Evolutionary conservation across 2,329 filamentous ascomycete species (phyloP), one percentile per base, ranked within the genome.

Genomic region (Neofusicoccum ribis): DNA sequence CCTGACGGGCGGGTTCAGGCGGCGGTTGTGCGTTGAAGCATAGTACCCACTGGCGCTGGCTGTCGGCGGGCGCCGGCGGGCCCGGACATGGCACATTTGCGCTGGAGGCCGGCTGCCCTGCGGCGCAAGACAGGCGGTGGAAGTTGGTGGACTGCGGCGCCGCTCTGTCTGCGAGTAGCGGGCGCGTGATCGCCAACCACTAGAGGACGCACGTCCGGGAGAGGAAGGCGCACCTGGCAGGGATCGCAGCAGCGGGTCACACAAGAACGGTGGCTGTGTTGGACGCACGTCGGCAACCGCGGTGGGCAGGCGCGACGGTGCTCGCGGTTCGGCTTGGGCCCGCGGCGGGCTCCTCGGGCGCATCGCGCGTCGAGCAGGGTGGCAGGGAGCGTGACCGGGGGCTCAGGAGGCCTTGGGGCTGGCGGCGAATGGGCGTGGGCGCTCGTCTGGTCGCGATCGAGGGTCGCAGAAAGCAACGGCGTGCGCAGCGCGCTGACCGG

Each of bases 191-290:
- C 56, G 54, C 36, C 51, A 15, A 5, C 17, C 8, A 27, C 50
- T 37, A 37, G 50, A 31, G 17, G 6, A 20, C 39, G 52, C 52
- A 58, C 52, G 52, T 58, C 52, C 52, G 39, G 51, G 37, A 56
- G 36, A 56, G 51, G 37, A 37, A 44, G 20, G 39, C 52, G 52
- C 52, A 60, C 41, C 34, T 41, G 36, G 51, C 50, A 52, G 50
- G 50, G 50, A 37, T 52, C 23, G 47, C 56, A 27, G 56, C 56
- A 27, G 56, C 27, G 43, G 56, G 43, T 47, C 43, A 36, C 56
- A 46, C 56, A 47, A 17, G 41, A 60, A 46, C 41, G 43, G 56
- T 60, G 56, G 56, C 56, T 60, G 56, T 60, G 56, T 60, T 34
- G 54, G 39, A 15, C 39, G 23, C 27, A 31, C 6, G 27, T 31